phyloP scores from a whole-genome alignment of 345 rosid species.

The Cardamine resedifolia region DNA sequence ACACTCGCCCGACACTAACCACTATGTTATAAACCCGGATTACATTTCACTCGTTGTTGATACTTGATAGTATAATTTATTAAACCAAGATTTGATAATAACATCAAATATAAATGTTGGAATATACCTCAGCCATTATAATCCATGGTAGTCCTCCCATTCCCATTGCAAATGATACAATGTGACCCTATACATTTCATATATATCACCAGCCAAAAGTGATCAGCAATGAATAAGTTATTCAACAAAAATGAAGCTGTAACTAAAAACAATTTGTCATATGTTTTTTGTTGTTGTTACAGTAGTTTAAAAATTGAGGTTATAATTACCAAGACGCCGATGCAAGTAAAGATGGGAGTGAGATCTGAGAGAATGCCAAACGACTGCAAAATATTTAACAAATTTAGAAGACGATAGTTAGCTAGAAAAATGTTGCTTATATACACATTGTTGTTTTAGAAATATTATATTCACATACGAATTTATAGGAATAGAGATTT shows the following conservation, averaged over 20 bases:
- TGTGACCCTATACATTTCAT: constrained; percentile 39
- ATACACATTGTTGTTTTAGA: background rate
- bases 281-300: background rate
- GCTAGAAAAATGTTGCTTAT: background rate
- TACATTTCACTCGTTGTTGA: background rate
- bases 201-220: background rate
- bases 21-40: background rate
- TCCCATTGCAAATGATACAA: constrained; percentile 41
- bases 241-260: background rate
- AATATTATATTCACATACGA: background rate
- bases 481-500: background rate
- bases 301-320: background rate
- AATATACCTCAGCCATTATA: constrained; percentile 69
- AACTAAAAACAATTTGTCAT: background rate
- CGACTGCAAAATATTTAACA: constrained; percentile 25
- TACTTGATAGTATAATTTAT: background rate
- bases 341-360: constrained; percentile 36
- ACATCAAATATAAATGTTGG: background rate
- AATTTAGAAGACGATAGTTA: background rate
- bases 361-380: constrained; percentile 34
- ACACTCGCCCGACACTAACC: background rate
- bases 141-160: constrained; percentile 58
- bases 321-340: constrained; percentile 38
- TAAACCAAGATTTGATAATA: background rate
- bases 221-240: constrained; percentile 1